Conservation (phyloP, 192 early-diverging fungal genomes). For the Gonapodya sp. region DNA sequence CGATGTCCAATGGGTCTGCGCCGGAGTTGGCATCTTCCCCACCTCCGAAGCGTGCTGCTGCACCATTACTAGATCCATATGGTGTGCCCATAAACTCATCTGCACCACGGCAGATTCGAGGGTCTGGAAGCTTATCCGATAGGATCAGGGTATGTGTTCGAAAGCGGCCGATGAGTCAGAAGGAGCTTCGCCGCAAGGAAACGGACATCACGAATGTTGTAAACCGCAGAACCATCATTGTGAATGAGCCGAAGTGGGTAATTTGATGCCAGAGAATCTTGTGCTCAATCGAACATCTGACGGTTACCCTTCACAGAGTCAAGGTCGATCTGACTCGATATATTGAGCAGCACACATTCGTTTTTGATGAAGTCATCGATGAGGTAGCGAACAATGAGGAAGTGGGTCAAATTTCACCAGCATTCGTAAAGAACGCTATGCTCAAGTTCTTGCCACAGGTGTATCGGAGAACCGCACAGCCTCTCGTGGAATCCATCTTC, state of each 20-base stretch:
- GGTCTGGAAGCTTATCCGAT: slow-evolving; percentile 47
- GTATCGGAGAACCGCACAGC: slow-evolving; percentile 84
- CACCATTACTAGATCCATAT: slow-evolving; percentile 61
- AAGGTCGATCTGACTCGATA: slow-evolving; percentile 94
- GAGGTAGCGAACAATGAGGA: slow-evolving; percentile 66
- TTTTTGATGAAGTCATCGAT: slow-evolving; percentile 96
- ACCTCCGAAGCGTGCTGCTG: background rate
- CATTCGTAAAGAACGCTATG: background rate
- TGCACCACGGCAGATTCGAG: slow-evolving; percentile 4
- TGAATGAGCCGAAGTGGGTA: slow-evolving; percentile 88
- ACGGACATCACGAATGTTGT: slow-evolving; percentile 69
- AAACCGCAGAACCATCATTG: slow-evolving; percentile 60
- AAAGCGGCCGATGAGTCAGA: slow-evolving; percentile 84
- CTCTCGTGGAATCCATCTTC: slow-evolving; percentile 91
- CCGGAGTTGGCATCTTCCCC: background rate
- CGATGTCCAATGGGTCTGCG: background rate
- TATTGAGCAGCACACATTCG: slow-evolving; percentile 86
- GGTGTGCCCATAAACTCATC: slow-evolving; percentile 44
- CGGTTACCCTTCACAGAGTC: slow-evolving; percentile 34
- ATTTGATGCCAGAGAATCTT: background rate
- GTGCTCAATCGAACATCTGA: background rate
- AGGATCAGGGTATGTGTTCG: slow-evolving; percentile 95
- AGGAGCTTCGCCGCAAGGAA: slow-evolving; percentile 71
- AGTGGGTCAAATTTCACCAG: slow-evolving; percentile 25
- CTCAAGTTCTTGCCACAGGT: slow-evolving; percentile 27